phyloP scores from a whole-genome alignment of 495 filamentous ascomycete genomes.

The Penicillium pulvis region DNA sequence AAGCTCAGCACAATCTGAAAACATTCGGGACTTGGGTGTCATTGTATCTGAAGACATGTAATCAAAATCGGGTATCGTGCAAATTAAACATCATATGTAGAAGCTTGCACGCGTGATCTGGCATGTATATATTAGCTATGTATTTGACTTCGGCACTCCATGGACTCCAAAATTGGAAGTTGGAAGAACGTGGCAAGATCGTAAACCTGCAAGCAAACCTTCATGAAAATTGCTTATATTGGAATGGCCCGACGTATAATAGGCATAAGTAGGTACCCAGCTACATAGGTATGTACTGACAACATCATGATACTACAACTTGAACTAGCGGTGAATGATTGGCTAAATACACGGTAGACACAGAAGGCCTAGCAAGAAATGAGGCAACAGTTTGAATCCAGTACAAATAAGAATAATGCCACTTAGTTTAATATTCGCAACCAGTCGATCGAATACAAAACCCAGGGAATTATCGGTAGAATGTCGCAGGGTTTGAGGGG shows the following conservation, averaged over 20 bases:
- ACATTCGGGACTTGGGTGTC: no score
- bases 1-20: no score
- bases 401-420: background rate
- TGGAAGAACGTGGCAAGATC: no score
- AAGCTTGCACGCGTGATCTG: no score
- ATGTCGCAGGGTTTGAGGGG: conserved; percentile 45
- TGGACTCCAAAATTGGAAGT: no score
- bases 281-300: background rate
- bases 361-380: background rate
- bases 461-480: conserved; percentile 39
- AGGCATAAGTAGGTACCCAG: conserved; percentile 3
- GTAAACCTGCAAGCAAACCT: no score
- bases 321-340: conserved; percentile 5
- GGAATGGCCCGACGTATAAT: conserved; percentile 11
- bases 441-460: background rate
- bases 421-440: background rate
- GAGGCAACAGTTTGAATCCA: background rate
- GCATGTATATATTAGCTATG: no score
- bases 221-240: no score
- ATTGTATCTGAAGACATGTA: no score
- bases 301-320: background rate
- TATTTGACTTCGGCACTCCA: no score
- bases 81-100: no score
- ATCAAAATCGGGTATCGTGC: no score
- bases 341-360: conserved; percentile 18